Conservation (phyloP, 148 eudicot species). For the Nyssa sinensis region DNA sequence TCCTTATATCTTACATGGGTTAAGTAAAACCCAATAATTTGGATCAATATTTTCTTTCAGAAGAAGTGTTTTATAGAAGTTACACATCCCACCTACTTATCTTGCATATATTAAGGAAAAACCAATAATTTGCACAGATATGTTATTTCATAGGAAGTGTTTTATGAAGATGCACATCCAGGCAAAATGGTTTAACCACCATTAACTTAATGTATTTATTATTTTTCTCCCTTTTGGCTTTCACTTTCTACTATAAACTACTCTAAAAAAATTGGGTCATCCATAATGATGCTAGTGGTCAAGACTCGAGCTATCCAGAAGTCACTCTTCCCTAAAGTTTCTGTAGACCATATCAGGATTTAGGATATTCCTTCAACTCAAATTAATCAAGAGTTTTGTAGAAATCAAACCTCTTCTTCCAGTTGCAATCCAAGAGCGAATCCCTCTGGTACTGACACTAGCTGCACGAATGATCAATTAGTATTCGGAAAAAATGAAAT, state of each 20-base stretch:
- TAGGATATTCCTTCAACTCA: neutral
- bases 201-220: neutral
- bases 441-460: constrained; percentile 37
- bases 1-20: too few species aligned
- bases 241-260: neutral
- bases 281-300: neutral
- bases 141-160: neutral
- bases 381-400: constrained; percentile 5
- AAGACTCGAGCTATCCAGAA: too few species aligned
- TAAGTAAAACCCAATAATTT: too few species aligned
- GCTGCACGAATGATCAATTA: constrained; percentile 38
- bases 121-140: too few species aligned
- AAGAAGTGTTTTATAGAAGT: neutral
- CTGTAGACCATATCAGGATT: neutral
- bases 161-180: neutral
- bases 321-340: neutral
- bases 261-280: neutral
- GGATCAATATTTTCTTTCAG: neutral
- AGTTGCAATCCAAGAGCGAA: constrained; percentile 84
- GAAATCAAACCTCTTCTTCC: constrained; percentile 65
- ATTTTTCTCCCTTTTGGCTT: neutral
- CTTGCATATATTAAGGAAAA: too few species aligned
- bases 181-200: neutral
- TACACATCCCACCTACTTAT: too few species aligned
- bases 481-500: neutral